phyloP scores from a whole-genome alignment of 2,329 filamentous ascomycete genomes.

The Seiridium cupressi region DNA sequence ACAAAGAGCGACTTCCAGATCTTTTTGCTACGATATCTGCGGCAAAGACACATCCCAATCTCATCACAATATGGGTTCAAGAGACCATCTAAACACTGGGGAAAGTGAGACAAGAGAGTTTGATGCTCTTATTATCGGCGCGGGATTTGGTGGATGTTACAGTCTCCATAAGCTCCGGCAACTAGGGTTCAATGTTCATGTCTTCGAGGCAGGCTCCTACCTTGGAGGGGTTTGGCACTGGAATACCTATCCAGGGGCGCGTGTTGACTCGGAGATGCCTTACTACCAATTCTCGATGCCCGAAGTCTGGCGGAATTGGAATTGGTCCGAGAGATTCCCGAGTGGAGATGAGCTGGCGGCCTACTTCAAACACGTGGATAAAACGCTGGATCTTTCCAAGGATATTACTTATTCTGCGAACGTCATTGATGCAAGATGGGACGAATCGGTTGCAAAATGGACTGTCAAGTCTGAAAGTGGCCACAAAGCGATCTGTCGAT shows the following conservation, averaged over 20 bases:
- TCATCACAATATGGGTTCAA: too few relatives aligned
- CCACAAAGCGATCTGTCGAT: background rate
- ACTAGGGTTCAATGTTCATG: background rate
- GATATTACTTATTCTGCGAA: constrained; percentile 1
- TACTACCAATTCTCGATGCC: background rate
- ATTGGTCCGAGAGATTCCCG: background rate
- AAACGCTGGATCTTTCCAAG: background rate
- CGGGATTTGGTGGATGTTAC: background rate
- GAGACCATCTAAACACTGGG: too few relatives aligned
- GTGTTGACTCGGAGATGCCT: background rate
- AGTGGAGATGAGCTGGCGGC: background rate
- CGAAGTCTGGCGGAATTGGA: background rate
- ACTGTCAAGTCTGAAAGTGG: background rate
- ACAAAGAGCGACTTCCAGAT: too few relatives aligned
- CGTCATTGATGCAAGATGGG: background rate
- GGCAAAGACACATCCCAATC: too few relatives aligned
- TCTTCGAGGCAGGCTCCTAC: background rate
- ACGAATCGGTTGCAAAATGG: background rate
- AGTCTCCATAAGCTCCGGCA: background rate
- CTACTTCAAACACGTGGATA: background rate
- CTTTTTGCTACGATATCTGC: too few relatives aligned
- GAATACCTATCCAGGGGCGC: background rate
- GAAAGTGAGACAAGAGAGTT: background rate
- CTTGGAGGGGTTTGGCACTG: background rate
- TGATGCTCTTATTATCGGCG: background rate